Evolutionary conservation across 2,329 filamentous ascomycete genomes (phyloP).

Genomic region (Verticillium dahliae): DNA sequence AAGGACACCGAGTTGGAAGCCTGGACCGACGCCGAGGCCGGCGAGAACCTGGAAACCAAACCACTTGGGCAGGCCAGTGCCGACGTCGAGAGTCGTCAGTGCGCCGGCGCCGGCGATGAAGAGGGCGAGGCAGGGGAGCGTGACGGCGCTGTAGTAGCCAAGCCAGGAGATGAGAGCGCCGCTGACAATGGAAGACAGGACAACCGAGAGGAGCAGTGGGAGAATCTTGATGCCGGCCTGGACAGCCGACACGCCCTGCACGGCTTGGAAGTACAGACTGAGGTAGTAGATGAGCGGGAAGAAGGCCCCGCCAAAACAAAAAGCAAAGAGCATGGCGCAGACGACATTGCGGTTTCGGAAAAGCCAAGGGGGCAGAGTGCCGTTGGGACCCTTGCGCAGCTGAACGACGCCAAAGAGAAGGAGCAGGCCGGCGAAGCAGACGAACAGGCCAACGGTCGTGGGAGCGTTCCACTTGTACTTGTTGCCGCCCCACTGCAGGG

Average conservation of each 20-base stretch:
- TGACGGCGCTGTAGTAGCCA: constrained; percentile 35
- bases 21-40: constrained; percentile 45
- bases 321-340: constrained; percentile 32
- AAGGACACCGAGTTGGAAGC: constrained; percentile 40
- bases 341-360: constrained; percentile 36
- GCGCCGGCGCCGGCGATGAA: constrained; percentile 44
- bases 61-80: constrained; percentile 42
- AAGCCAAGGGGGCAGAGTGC: constrained; percentile 41
- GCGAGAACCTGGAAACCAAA: constrained; percentile 52
- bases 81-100: constrained; percentile 43
- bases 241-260: constrained; percentile 44
- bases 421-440: constrained; percentile 38
- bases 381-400: constrained; percentile 37
- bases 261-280: constrained; percentile 47
- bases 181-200: constrained; percentile 37
- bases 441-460: constrained; percentile 43
- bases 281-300: constrained; percentile 49
- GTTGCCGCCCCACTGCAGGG: constrained; percentile 50
- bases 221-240: constrained; percentile 49
- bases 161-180: constrained; percentile 34
- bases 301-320: constrained; percentile 44
- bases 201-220: constrained; percentile 43
- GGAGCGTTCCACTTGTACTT: constrained; percentile 42
- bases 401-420: constrained; percentile 39
- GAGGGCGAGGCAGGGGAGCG: constrained; percentile 33